Percentiles rank a stretch among this genome's conserved stretches.
Evolutionary conservation across 2,329 filamentous ascomycete species (phyloP).

Genomic region (Zopfia rhizophila): DNA sequence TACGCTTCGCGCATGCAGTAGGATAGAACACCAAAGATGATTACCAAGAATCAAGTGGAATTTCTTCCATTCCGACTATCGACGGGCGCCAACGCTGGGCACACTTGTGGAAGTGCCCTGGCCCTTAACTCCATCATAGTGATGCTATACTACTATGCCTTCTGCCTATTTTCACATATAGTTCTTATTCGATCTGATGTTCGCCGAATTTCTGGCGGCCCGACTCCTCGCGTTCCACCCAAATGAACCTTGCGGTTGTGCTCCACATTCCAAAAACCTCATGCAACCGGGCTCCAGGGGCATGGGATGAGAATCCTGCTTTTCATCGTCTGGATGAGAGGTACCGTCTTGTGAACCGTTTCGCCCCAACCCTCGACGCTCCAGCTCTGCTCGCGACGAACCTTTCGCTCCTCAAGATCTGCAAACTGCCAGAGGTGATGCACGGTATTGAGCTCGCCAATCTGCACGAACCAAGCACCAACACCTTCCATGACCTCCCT

Average conservation of each 20-base stretch:
- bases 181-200: background rate
- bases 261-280: constrained; percentile 33
- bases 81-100: constrained; percentile 7
- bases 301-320: constrained; percentile 92
- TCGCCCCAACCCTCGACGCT: constrained; percentile 94
- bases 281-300: constrained; percentile 95
- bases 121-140: background rate
- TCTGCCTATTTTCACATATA: constrained; percentile 2
- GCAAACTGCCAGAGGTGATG: constrained; percentile 99
- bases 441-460: constrained; percentile 96
- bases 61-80: constrained; percentile 7
- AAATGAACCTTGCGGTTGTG: background rate
- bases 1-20: too few species aligned
- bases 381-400: constrained; percentile 94
- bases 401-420: constrained; percentile 91
- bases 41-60: background rate
- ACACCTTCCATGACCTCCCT: constrained; percentile 99
- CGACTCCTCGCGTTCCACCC: background rate
- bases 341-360: constrained; percentile 98
- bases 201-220: background rate
- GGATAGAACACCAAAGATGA: too few species aligned
- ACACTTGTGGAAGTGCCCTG: background rate
- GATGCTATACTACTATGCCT: constrained; percentile 11
- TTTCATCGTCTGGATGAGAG: constrained; percentile 96
- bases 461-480: constrained; percentile 98